phyloP scores from a whole-genome alignment of 495 filamentous ascomycete genomes.

The Trichoderma parareesei region DNA sequence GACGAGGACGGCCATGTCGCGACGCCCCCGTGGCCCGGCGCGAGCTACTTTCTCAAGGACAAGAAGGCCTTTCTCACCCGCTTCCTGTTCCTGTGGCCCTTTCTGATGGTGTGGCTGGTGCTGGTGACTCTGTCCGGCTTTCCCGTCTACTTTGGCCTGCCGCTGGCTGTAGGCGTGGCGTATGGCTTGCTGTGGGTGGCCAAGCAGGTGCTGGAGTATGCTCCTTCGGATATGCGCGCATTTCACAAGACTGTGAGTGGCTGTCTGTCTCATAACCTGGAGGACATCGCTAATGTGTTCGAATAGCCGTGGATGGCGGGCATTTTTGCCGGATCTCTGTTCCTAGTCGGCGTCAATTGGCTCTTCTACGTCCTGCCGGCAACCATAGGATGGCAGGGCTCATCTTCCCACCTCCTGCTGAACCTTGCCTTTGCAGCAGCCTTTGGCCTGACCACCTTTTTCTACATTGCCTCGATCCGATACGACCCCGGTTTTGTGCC shows the following conservation, averaged over 20 bases:
- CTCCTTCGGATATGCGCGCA: conserved; percentile 75
- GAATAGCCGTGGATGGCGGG: conserved; percentile 79
- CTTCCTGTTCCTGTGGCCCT: conserved; percentile 89
- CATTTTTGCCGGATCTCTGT: conserved; percentile 81
- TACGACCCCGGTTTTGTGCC: conserved; percentile 93
- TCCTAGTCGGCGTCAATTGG: conserved; percentile 75
- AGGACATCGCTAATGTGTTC: background rate
- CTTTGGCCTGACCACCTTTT: conserved; percentile 64
- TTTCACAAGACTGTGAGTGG: conserved; percentile 74
- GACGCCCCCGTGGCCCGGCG: conserved; percentile 48
- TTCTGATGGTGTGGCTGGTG: conserved; percentile 59
- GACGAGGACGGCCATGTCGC: conserved; percentile 66
- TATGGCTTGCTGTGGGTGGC: conserved; percentile 73
- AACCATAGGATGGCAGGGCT: conserved; percentile 31
- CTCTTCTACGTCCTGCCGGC: conserved; percentile 61
- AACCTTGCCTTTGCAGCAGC: conserved; percentile 66
- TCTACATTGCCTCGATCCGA: conserved; percentile 77
- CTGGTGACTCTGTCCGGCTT: conserved; percentile 66
- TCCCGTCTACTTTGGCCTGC: conserved; percentile 66
- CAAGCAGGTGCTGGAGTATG: conserved; percentile 67
- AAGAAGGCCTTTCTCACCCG: conserved; percentile 65
- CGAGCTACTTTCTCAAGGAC: conserved; percentile 56
- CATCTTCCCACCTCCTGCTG: conserved; percentile 62
- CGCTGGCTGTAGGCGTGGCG: conserved; percentile 53
- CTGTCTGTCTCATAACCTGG: background rate